A percentile compares a stretch with the other conserved stretches of the same genome.
phyloP scores from a whole-genome alignment of 2,329 filamentous ascomycete genomes.

The Colletotrichum musae region DNA sequence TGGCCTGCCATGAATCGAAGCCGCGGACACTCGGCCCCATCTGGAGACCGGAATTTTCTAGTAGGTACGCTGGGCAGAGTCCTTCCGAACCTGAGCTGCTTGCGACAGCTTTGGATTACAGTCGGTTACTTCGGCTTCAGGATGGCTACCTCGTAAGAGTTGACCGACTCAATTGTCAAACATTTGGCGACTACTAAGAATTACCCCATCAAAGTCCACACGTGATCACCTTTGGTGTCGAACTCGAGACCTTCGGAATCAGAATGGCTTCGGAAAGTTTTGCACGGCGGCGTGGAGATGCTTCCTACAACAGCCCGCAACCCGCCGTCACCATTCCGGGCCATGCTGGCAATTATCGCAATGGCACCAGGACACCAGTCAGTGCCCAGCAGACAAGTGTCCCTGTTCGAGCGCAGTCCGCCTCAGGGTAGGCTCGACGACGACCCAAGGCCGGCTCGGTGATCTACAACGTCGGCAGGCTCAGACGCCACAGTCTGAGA shows the following conservation, averaged over 20 bases:
- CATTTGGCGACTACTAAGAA: no score
- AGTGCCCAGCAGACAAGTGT: conserved; percentile 4
- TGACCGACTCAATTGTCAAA: no score
- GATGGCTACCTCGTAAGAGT: no score
- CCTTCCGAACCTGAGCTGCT: no score
- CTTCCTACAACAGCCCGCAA: no score
- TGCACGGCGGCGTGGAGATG: no score
- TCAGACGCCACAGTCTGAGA: conserved; percentile 21
- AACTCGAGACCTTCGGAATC: no score
- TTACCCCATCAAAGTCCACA: no score
- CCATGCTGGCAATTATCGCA: background rate
- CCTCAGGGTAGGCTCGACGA: conserved; percentile 11
- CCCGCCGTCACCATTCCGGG: background rate
- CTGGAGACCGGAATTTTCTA: background rate
- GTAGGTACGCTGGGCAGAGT: background rate
- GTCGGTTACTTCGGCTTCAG: background rate
- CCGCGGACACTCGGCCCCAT: background rate
- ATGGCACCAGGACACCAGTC: background rate
- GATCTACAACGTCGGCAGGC: conserved; percentile 31
- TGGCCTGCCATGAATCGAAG: background rate
- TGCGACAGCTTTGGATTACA: background rate
- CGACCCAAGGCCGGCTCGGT: conserved; percentile 9
- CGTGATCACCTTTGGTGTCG: no score
- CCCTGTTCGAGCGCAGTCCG: background rate
- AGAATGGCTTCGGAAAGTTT: no score